These are phyloP conservation scores for Sarocladium oryzae DNA, from an alignment of 2,329 filamentous ascomycete genomes.

Conservation along the genomic window DNA sequence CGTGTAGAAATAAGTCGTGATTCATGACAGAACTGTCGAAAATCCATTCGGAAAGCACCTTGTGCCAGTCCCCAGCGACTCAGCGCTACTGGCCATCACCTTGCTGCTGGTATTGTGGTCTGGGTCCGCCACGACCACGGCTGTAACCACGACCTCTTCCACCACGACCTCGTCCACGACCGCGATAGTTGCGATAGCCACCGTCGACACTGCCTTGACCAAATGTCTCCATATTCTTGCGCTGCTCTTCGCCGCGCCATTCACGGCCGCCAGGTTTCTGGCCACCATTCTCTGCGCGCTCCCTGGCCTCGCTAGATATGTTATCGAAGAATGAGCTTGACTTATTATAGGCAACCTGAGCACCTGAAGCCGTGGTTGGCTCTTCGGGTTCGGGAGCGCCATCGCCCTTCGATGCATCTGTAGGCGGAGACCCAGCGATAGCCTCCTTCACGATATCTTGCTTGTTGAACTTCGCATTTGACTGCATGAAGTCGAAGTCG, in stretches of 20 bases:
- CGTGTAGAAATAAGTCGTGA: background rate
- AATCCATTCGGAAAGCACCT: background rate
- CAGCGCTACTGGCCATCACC: conserved; percentile 17
- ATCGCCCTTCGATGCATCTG: conserved; percentile 40
- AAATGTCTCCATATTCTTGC: conserved; percentile 95
- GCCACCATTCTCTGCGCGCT: conserved; percentile 67
- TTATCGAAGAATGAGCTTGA: conserved; percentile 93
- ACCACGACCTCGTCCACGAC: conserved; percentile 69
- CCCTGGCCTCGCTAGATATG: conserved; percentile 89
- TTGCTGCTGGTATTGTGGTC: conserved; percentile 23
- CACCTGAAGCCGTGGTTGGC: conserved; percentile 34
- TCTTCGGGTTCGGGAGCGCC: conserved; percentile 28
- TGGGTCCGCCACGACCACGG: conserved; percentile 33
- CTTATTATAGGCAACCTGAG: conserved; percentile 70
- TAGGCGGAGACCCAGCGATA: conserved; percentile 66
- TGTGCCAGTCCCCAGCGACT: conserved; percentile 14
- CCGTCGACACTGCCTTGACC: conserved; percentile 92
- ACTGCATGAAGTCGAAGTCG: conserved; percentile 81
- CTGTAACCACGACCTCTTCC: conserved; percentile 28
- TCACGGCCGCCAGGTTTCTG: conserved; percentile 72
- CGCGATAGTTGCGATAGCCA: conserved; percentile 69
- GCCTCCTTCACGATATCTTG: conserved; percentile 72
- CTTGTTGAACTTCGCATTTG: conserved; percentile 43
- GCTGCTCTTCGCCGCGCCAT: conserved; percentile 88
- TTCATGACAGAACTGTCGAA: background rate